Base-by-base conservation (phyloP, 768 basidiomycete genomes). In the Lactifluus rugatus region DNA sequence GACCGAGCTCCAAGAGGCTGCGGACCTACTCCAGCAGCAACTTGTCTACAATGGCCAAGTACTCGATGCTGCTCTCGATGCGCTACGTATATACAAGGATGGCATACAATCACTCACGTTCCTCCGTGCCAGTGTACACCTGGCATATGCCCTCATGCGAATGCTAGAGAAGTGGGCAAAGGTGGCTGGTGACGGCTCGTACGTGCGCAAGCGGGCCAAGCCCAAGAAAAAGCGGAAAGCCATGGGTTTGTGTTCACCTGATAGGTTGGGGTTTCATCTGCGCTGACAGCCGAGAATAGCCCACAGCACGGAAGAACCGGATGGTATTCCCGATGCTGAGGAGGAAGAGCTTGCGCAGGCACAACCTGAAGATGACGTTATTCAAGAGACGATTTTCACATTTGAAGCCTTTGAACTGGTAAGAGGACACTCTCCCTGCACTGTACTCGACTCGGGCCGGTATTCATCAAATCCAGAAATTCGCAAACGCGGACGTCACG, bases 1-100 rank as follows among this genome's bases (percentile, higher is more conserved):
- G 4, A 25, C 50, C 4, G 57, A 55, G 17, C 61, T 92, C 62
- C 73, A 75, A 45, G 92, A 95, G 36, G 85, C 87, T 25, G 88
- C 93, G 49, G 83, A 83, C 54, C 74, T 86, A 19, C 76, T 98
- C 1, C 89, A 93, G 65, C 83, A 92, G 62, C 91, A 96, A 69
- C 75, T 99, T 25, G 87, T 97, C 66, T 98, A 97, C 74, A 93
- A 93, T 65, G 93, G 91, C 34, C 93, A 97, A 62, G 84, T 94
- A 17, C 82, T 98, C 54, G 94, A 98, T 64, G 82, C 93, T 23
- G 81, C 93, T 0, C 74, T 93, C 45, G 85, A 87, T 25, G 85
- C 88, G 54, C 70, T 98, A 49, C 76, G 81, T 48, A 74, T 76
- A 25, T 97, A 93, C 76, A 89, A 85, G 63, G 80, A 86, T 47